These are phyloP conservation scores for Pseudonitzschia pungens DNA, from an alignment of 108 stramenopile species.

Conservation along the genomic window DNA sequence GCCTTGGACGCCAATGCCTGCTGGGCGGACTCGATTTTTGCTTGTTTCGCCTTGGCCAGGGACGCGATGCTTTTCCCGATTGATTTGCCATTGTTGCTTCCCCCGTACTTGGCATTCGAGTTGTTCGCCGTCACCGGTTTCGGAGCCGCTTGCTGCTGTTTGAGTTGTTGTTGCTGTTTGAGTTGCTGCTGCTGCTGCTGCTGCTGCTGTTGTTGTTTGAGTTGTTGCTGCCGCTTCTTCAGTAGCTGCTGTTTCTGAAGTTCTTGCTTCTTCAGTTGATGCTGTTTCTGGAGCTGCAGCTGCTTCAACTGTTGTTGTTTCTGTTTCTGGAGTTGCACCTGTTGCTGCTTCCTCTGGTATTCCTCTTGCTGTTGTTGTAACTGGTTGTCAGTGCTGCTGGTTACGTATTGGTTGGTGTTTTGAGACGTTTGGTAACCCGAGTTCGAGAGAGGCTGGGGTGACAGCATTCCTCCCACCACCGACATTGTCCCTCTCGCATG, in stretches of 20 bases:
- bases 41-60: slow-evolving; percentile 26
- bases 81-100: slow-evolving; percentile 14
- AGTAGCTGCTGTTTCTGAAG: slow-evolving; percentile 17
- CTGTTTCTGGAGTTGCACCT: slow-evolving; percentile 25
- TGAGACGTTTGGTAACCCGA: neutral
- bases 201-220: slow-evolving; percentile 12
- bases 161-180: slow-evolving; percentile 20
- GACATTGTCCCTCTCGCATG: neutral
- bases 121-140: neutral
- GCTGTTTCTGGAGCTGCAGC: slow-evolving; percentile 31
- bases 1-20: slow-evolving; percentile 22
- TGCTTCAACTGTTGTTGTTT: slow-evolving; percentile 30
- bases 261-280: slow-evolving; percentile 14
- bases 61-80: slow-evolving; percentile 6
- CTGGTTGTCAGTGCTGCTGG: neutral
- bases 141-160: slow-evolving; percentile 14
- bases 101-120: neutral
- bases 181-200: slow-evolving; percentile 32
- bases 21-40: slow-evolving; percentile 10
- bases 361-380: neutral
- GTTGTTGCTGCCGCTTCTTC: slow-evolving; percentile 14
- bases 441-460: neutral
- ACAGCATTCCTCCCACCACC: neutral
- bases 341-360: neutral
- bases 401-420: neutral